phyloP scores from a whole-genome alignment of 108 stramenopile genomes.

The Nitzschia sp. region DNA sequence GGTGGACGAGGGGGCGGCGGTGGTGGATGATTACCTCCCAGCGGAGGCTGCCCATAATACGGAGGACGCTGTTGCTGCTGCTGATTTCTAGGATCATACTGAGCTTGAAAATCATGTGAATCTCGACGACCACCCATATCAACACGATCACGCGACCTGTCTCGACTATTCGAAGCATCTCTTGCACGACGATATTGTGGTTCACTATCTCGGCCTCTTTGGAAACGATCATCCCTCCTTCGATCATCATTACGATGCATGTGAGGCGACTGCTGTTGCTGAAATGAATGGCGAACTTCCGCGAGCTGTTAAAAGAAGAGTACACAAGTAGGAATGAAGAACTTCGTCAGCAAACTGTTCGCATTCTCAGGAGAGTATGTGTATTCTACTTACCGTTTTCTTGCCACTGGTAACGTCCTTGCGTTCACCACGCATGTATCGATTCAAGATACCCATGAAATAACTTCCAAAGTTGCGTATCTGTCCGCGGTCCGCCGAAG shows the following conservation, averaged over 20 bases:
- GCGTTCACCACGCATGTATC: slow-evolving; percentile 71
- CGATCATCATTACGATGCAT: not conserved
- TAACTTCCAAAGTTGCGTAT: slow-evolving; percentile 79
- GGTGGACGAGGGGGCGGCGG: slow-evolving; percentile 35
- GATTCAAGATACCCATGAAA: slow-evolving; percentile 86
- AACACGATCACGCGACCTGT: slow-evolving; percentile 34
- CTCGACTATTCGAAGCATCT: slow-evolving; percentile 27
- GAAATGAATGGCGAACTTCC: slow-evolving; percentile 12
- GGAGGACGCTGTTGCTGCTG: slow-evolving; percentile 27
- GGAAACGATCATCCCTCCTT: not conserved
- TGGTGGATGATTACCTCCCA: slow-evolving; percentile 29
- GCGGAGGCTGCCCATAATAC: slow-evolving; percentile 1
- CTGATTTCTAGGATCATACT: slow-evolving; percentile 2
- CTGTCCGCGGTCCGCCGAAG: slow-evolving; percentile 43
- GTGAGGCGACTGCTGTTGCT: slow-evolving; percentile 12
- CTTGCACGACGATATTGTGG: slow-evolving; percentile 26
- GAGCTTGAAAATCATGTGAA: slow-evolving; percentile 2
- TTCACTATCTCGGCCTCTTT: slow-evolving; percentile 17
- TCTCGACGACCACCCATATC: slow-evolving; percentile 11
- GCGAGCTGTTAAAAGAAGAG: not conserved
- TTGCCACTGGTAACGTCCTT: slow-evolving; percentile 20
- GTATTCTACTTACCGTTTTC: slow-evolving; percentile 11
- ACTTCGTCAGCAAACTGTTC: too few relatives aligned
- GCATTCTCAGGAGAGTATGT: too few relatives aligned
- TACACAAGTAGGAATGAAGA: too few relatives aligned